Conservation (phyloP, 768 basidiomycete species). For the Pluteus cervinus region DNA sequence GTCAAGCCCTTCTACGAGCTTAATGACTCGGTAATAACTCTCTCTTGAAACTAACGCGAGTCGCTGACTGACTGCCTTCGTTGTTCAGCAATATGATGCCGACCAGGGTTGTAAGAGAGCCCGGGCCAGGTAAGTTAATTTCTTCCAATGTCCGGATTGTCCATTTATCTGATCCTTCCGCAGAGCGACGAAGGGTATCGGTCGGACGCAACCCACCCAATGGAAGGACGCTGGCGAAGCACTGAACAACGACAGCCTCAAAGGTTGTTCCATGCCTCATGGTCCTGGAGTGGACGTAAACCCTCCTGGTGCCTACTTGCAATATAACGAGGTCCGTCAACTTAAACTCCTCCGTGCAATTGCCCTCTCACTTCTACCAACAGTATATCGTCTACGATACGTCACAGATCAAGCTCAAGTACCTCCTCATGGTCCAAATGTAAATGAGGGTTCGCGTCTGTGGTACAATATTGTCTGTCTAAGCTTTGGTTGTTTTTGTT, state of each 20-base stretch:
- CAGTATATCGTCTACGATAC: constrained; percentile 60
- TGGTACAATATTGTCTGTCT: constrained; percentile 2
- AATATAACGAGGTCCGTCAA: constrained; percentile 50
- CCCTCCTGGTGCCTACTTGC: constrained; percentile 24
- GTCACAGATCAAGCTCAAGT: constrained; percentile 51
- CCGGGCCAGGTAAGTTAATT: constrained; percentile 29
- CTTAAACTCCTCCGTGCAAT: not conserved
- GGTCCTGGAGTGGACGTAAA: constrained; percentile 32
- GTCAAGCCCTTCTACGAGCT: constrained; percentile 50
- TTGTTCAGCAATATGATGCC: constrained; percentile 39
- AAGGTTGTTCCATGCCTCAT: constrained; percentile 57
- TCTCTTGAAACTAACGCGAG: constrained; percentile 1
- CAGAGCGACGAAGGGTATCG: constrained; percentile 52
- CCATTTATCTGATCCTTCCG: constrained; percentile 1
- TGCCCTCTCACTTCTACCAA: not conserved
- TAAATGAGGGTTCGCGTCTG: too few relatives aligned
- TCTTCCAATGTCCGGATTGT: constrained; percentile 1
- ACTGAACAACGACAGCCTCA: constrained; percentile 40
- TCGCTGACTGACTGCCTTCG: not conserved
- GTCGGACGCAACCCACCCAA: constrained; percentile 40
- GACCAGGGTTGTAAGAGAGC: constrained; percentile 37
- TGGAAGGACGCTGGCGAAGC: constrained; percentile 58
- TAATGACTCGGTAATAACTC: constrained; percentile 29
- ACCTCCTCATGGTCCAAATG: constrained; percentile 54
- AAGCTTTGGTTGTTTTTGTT: not conserved